phyloP scores from a whole-genome alignment of 768 basidiomycete species.

The Boletus vermiculosoides region DNA sequence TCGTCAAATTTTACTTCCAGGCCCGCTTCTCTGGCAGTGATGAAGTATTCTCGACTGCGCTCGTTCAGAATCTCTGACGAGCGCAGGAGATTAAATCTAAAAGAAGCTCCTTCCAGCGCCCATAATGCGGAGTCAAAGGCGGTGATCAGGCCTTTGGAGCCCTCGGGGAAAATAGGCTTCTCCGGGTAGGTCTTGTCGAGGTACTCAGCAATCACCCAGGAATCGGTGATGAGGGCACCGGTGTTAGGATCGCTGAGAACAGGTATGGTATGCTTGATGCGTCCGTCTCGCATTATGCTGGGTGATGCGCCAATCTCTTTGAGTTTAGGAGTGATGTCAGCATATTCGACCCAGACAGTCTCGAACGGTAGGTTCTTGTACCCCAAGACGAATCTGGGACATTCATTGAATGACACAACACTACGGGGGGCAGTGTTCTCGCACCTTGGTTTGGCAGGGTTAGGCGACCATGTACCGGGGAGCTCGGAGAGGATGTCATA shows the following conservation, averaged over 20 bases:
- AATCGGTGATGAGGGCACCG: conserved; percentile 29
- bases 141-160: conserved; percentile 23
- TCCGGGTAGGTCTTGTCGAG: conserved; percentile 37
- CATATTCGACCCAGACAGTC: conserved; percentile 36
- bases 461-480: conserved; percentile 36
- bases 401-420: neutral
- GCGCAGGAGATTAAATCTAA: conserved; percentile 24
- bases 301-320: conserved; percentile 28
- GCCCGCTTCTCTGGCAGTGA: conserved; percentile 30
- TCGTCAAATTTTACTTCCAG: conserved; percentile 41
- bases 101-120: neutral
- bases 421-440: neutral
- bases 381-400: conserved; percentile 29
- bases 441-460: conserved; percentile 39
- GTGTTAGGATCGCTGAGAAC: conserved; percentile 35
- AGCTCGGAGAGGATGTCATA: conserved; percentile 37
- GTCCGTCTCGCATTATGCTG: conserved; percentile 18
- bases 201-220: conserved; percentile 34
- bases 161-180: conserved; percentile 28
- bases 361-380: conserved; percentile 36
- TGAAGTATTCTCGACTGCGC: conserved; percentile 39
- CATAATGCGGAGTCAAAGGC: conserved; percentile 14
- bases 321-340: conserved; percentile 29
- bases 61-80: conserved; percentile 31
- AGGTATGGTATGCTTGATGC: conserved; percentile 31